phyloP scores from a whole-genome alignment of 352 stramenopile species.

The Elongisporangium prolatum region DNA sequence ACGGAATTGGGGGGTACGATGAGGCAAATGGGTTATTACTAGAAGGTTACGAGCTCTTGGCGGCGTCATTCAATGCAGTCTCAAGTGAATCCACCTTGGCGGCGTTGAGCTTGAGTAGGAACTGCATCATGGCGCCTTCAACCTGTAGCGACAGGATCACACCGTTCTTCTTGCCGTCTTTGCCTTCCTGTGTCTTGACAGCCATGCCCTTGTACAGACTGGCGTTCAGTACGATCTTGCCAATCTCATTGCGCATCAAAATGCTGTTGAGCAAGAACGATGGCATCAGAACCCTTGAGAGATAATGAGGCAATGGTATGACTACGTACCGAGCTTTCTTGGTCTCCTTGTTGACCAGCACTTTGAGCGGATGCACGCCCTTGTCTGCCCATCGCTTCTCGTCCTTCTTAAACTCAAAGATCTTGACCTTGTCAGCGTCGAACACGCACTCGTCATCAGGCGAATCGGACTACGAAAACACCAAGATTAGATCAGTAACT shows the following conservation, averaged over 20 bases:
- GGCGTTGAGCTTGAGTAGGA: slow-evolving; percentile 72
- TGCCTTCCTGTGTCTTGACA: slow-evolving; percentile 55
- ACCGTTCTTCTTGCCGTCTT: slow-evolving; percentile 69
- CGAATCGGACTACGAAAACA: slow-evolving; percentile 42
- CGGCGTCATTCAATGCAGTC: slow-evolving; percentile 10
- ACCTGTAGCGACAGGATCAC: slow-evolving; percentile 63
- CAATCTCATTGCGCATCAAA: slow-evolving; percentile 79
- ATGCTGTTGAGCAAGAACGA: slow-evolving; percentile 56
- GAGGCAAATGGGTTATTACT: background rate
- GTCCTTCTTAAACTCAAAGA: slow-evolving; percentile 85
- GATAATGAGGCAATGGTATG: background rate
- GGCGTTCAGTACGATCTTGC: slow-evolving; percentile 85
- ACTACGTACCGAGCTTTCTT: slow-evolving; percentile 47
- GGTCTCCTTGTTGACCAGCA: slow-evolving; percentile 73
- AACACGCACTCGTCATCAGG: slow-evolving; percentile 72
- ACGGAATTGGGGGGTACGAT: background rate
- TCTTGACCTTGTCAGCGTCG: slow-evolving; percentile 70
- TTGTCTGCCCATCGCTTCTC: slow-evolving; percentile 88
- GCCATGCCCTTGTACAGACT: slow-evolving; percentile 75
- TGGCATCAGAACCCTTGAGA: too few species aligned
- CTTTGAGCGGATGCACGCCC: slow-evolving; percentile 70
- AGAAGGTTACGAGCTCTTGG: slow-evolving; percentile 13
- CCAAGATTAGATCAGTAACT: slow-evolving; percentile 1
- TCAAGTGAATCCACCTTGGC: slow-evolving; percentile 58
- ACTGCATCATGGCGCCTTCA: slow-evolving; percentile 53